Percentiles rank a stretch among this genome's conserved stretches.
Conservation (phyloP, 202 grass and related monocot species). For the Setaria italica region DNA sequence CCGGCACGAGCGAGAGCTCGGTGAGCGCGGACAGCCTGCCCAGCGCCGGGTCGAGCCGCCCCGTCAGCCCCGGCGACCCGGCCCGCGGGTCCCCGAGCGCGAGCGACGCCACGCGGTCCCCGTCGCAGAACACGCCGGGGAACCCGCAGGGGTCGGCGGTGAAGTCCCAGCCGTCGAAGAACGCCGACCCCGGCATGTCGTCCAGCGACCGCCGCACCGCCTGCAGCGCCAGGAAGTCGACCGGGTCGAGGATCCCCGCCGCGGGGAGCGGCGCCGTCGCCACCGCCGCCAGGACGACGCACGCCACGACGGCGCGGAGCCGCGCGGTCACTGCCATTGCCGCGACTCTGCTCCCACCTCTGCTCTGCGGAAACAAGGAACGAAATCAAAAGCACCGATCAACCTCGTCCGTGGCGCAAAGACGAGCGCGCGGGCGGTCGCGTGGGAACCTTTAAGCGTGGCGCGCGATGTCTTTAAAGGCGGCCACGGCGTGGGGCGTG, state of each 20-base stretch:
- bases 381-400: conserved; percentile 45
- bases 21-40: conserved; percentile 67
- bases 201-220: conserved; percentile 82
- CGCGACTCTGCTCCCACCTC: conserved; percentile 4
- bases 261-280: conserved; percentile 14
- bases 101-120: conserved; percentile 66
- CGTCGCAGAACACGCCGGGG: conserved; percentile 79
- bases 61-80: conserved; percentile 79
- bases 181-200: conserved; percentile 83
- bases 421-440: conserved; percentile 19
- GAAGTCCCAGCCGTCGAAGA: conserved; percentile 94
- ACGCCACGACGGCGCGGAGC: conserved; percentile 45
- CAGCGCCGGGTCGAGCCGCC: conserved; percentile 64
- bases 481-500: conserved; percentile 23
- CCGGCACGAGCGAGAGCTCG: conserved; percentile 93
- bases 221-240: conserved; percentile 92
- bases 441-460: conserved; percentile 53
- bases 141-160: conserved; percentile 92
- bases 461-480: conserved; percentile 57
- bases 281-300: conserved; percentile 33
- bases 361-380: conserved; percentile 33
- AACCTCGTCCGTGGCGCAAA: conserved; percentile 42
- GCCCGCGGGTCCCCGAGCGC: conserved; percentile 91
- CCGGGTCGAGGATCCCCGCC: conserved; percentile 69
- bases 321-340: conserved; percentile 21